Evolutionary conservation across 768 basidiomycete species (phyloP), one percentile per base, ranked within the genome.

Genomic region (Boletus sensibilis): DNA sequence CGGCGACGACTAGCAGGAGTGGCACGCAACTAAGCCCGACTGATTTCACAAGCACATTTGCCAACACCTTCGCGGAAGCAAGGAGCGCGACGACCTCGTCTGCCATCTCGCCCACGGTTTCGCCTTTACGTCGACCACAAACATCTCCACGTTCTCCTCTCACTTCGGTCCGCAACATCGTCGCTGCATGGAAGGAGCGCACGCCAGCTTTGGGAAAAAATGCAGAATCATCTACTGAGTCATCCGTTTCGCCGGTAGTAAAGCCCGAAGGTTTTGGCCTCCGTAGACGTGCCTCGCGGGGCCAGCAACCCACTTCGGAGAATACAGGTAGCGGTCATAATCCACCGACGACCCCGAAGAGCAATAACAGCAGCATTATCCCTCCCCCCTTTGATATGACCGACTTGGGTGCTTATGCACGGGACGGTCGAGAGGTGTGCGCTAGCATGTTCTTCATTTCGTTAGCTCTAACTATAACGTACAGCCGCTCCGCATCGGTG

Each of bases 401-500:
- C 0, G 79, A 82, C 55, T 66, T 79, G 50, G 79, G 79, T 50
- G 68, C 73, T 34, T 77, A 76, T 43, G 64, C 73, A 16, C 71
- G 75, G 50, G 71, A 71, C 8, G 75, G 71, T 52, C 73, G 75
- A 47, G 80, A 82, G 69, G 81, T 82, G 55, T 63, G 78, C 7
- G 2, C 12, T 41, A 11, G 18, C 11, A 1, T 5, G 16, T 43
- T 12, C 20, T 55, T 38, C 6, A 4, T 48, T 47, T 51, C 6
- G 23, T 58, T 18, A 1, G 31, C 33, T 21, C 63, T 68, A 33
- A 72, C 35, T 33, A 16, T 20, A 1, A 25, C 21, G 23, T 42
- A n/a, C 66, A 96, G 94, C 93, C 94, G 5, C 76, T 92, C 13
- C 87, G 91, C 55, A 88, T 92, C 39, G 94, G 94, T 14, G 76